Base-by-base conservation (phyloP, 2,329 filamentous ascomycete species). In the Apiospora saccharicola region DNA sequence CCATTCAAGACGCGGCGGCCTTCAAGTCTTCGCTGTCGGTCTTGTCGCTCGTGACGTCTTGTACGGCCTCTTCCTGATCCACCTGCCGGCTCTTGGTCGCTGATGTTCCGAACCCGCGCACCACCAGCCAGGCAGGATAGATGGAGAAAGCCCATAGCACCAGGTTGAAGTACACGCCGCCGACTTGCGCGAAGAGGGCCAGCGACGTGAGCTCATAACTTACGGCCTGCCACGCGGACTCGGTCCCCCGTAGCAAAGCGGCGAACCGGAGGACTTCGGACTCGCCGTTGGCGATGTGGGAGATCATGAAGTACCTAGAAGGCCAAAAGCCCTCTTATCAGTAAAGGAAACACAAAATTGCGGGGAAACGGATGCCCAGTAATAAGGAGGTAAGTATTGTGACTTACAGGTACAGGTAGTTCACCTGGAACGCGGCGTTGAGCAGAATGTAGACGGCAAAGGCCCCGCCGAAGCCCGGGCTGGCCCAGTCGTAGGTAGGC, bases 221-320 rank as follows among this genome's bases (percentile, higher is more conserved):
- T 22, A 94, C 82, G 8, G 92, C 92, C 78, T 94, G 92, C 83
- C 90, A 92, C 0, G 91, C 92, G 1, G 91, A 93, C 80, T 94
- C 92, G 0, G 90, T 92, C 0, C 90, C 92, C 71, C 92, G 86
- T 3, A 94, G 83, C 16, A 94, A 81, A 0, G 90, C 91, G 0
- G 92, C 88, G 76, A 92, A 91, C 0, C 92, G 87, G 61, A 94
- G 88, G 1, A 94, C 87, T 75, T 94, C 90, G 34, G 87, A 85
- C 69, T 93, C 86, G 7, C 86, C 84, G 5, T 84, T 80, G 1
- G 92, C 90, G 3, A 94, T 79, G 75, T 93, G 91, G 4, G 89
- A 87, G 13, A 94, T 88, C 73, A 94, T 84, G 77, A 94, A 94
- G 82, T 94, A 93, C 14, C 89, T 90, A 64, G 16, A 4, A 5